Base-by-base conservation (phyloP, 2,329 filamentous ascomycete species). In the Diplodia sapinea region DNA sequence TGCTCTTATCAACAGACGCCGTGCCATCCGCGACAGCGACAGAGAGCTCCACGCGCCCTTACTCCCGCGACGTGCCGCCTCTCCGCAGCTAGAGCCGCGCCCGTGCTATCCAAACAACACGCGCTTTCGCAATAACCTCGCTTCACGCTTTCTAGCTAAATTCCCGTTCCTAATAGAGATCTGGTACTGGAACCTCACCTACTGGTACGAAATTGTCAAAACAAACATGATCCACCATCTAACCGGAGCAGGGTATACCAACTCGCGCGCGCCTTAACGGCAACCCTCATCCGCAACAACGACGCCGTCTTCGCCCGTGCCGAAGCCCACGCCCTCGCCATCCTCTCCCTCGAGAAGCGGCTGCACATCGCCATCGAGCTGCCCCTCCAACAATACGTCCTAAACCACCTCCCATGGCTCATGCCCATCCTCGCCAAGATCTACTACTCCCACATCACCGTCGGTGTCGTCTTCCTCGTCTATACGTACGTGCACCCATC, bases 371-470 rank as follows among this genome's bases (percentile, higher is more conserved):
- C 79, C 57, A 69, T 82, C 66, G 82, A 84, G 63, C 75, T 78
- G 12, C 70, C 70, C 12, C 71, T 82, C 50, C 82, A 84, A 61
- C 70, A 70, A 7, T 80, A 77, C 67, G 73, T 83, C 13, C 77
- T 83, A 47, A 72, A 72, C n/a, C 68, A 76, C 13, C 67, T 72
- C 0, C 72, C 79, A 2, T 75, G 74, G 74, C 71, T 82, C 20
- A 81, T 81, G 76, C 69, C 74, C 9, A 57, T 80, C 56, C 74
- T 84, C 23, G 79, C 80, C 43, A 75, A 74, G 33, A 75, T 84
- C 49, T 84, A 83, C 72, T 80, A 82, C 71, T 82, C 79, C 1
- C 82, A 84, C 71, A 83, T 84, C 62, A 72, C 79, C 65, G 69
- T 84, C 31, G 81, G 81, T 29, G 77, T 84, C 23, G 72, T 75